Conservation (phyloP, 2,329 filamentous ascomycete genomes). For the Neoarthrinium moseri region DNA sequence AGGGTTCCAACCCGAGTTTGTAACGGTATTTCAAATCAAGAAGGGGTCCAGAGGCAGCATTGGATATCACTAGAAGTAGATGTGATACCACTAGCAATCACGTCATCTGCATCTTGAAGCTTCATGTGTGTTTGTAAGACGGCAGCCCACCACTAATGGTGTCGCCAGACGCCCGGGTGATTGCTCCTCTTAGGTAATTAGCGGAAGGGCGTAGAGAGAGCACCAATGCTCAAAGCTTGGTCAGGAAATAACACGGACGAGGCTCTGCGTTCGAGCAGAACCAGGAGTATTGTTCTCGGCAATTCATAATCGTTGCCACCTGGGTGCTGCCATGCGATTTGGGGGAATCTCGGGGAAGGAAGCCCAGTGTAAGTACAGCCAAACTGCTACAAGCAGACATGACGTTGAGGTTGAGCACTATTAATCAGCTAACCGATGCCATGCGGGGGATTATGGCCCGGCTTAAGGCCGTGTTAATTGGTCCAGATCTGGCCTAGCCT, state of each 20-base stretch:
- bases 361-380: too few species aligned
- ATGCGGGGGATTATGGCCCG: slow-evolving; percentile 6
- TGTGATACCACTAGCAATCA: slow-evolving; percentile 4
- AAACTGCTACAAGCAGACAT: too few species aligned
- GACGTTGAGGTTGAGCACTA: background rate
- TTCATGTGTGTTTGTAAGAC: background rate
- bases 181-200: too few species aligned
- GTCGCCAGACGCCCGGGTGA: slow-evolving; percentile 2
- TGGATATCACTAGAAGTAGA: background rate
- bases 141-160: background rate
- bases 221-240: too few species aligned
- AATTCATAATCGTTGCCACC: too few species aligned
- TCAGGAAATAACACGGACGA: too few species aligned
- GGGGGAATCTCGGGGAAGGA: too few species aligned
- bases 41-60: background rate
- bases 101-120: slow-evolving; percentile 3
- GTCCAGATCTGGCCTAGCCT: slow-evolving; percentile 4
- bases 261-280: too few species aligned
- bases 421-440: slow-evolving; percentile 3
- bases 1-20: background rate
- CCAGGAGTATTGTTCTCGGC: too few species aligned
- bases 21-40: slow-evolving; percentile 9
- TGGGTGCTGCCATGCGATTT: too few species aligned
- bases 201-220: too few species aligned
- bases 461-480: background rate